These are phyloP conservation scores for Lodderomyces parapsilosis DNA, from an alignment of 1,139 yeast species.

Conservation along the genomic window DNA sequence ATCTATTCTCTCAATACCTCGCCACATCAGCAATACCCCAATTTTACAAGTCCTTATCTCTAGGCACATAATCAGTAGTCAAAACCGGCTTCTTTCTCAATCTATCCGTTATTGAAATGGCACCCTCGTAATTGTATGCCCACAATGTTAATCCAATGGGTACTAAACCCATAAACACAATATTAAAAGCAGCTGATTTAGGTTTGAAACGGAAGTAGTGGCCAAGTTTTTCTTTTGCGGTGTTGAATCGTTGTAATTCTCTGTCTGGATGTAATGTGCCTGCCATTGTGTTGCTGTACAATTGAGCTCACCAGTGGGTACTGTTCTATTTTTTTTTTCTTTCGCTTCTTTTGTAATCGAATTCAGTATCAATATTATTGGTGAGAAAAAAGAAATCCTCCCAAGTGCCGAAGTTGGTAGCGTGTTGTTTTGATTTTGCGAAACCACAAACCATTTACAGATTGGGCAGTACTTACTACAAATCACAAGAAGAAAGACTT, in stretches of 20 bases:
- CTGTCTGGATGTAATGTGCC: constrained; percentile 47
- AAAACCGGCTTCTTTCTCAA: constrained; percentile 39
- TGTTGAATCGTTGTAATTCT: constrained; percentile 43
- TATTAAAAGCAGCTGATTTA: constrained; percentile 35
- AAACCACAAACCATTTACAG: background rate
- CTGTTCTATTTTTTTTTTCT: background rate
- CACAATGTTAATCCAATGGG: constrained; percentile 37
- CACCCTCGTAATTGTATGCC: constrained; percentile 42
- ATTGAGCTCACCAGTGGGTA: background rate
- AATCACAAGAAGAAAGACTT: background rate
- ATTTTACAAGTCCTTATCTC: constrained; percentile 44
- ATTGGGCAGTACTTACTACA: background rate
- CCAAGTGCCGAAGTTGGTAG: background rate
- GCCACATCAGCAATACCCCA: too few species aligned
- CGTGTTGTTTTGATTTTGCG: constrained; percentile 1
- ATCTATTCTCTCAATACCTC: background rate
- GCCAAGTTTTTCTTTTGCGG: constrained; percentile 43
- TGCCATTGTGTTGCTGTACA: constrained; percentile 26
- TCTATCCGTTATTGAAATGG: constrained; percentile 29
- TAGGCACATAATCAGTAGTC: constrained; percentile 43
- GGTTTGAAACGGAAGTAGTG: constrained; percentile 47
- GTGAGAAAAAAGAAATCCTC: constrained; percentile 1
- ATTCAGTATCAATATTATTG: constrained; percentile 6
- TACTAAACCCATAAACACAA: constrained; percentile 37
- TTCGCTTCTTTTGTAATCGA: background rate